Conservation (phyloP, 768 basidiomycete species). For the Suillus spraguei region DNA sequence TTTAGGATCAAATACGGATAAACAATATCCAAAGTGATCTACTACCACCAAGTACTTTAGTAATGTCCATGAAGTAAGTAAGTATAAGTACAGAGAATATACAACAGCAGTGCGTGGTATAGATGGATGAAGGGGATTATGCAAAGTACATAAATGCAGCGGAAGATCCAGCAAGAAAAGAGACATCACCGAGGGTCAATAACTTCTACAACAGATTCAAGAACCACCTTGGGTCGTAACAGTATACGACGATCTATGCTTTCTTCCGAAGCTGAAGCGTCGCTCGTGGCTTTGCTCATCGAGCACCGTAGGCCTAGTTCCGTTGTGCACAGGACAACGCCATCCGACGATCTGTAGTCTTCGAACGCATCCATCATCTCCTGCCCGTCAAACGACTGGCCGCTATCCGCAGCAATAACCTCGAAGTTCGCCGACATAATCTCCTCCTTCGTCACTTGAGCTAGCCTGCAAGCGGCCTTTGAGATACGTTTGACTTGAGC, state of each 20-base stretch:
- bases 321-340: constrained; percentile 64
- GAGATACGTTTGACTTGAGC: constrained; percentile 69
- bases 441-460: constrained; percentile 67
- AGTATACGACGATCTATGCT: constrained; percentile 59
- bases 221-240: constrained; percentile 73
- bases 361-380: constrained; percentile 68
- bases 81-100: constrained; percentile 20
- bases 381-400: constrained; percentile 47
- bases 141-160: constrained; percentile 3
- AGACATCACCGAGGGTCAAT: constrained; percentile 37
- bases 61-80: constrained; percentile 20
- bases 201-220: constrained; percentile 67
- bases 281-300: constrained; percentile 42
- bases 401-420: constrained; percentile 61
- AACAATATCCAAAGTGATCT: constrained; percentile 11
- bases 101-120: constrained; percentile 9
- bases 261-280: constrained; percentile 39
- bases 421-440: constrained; percentile 81
- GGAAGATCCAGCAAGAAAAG: background rate
- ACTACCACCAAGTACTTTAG: background rate
- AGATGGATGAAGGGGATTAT: background rate
- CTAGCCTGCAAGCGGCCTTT: constrained; percentile 61
- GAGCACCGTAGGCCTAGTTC: constrained; percentile 72
- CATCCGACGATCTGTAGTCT: constrained; percentile 52
- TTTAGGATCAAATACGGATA: constrained; percentile 12